Base-by-base conservation (phyloP, 208 protist genomes). In the Trichomonas vaginalis region DNA sequence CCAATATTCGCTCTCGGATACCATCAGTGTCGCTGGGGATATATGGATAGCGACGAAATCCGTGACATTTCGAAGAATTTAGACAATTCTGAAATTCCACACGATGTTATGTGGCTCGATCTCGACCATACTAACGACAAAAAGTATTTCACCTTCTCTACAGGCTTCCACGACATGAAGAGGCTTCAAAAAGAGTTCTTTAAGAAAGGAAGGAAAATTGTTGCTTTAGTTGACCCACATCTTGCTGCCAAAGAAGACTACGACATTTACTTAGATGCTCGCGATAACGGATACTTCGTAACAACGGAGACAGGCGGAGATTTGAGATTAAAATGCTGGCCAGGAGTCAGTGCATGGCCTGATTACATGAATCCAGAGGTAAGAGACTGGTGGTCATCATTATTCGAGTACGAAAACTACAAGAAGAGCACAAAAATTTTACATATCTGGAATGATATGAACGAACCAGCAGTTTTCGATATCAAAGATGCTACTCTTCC, bases 361-460 rank as follows among this genome's bases (percentile, higher is more conserved):
- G 98, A 99, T 97, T 99, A 99, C 96, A 96, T 98, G 32, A 98
- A 98, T 96, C 97, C 96, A 37, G 96, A 97, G 83, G 98, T 98
- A 4, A 97, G 99, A 48, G 62, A 96, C 14, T 96, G 49, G 46
- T 97, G 95, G 95, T 23, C 95, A n/a, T 23, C 4, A 23, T 37
- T 95, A 23, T 96, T 96, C 45, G 32, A 61, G 0, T 97, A 96
- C 83, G 86, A 95, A 35, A 32, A 48, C 56, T 96, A 96, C 62
- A 21, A 97, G 15, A 98, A 97, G 27, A 98, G 98, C 12, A 98
- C 98, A 0, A 96, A 96, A 48, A 70, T 70, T 96, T 97, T 99
- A 39, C 98, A 99, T 97, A 98, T 98, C 23, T 99, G 99, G 99
- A 99, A 99, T 92, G 99, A 99, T 97, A 99, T 99, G 99, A 99